These are phyloP conservation scores for Penicillium alfredii DNA, from an alignment of 495 filamentous ascomycete genomes.

Conservation along the genomic window DNA sequence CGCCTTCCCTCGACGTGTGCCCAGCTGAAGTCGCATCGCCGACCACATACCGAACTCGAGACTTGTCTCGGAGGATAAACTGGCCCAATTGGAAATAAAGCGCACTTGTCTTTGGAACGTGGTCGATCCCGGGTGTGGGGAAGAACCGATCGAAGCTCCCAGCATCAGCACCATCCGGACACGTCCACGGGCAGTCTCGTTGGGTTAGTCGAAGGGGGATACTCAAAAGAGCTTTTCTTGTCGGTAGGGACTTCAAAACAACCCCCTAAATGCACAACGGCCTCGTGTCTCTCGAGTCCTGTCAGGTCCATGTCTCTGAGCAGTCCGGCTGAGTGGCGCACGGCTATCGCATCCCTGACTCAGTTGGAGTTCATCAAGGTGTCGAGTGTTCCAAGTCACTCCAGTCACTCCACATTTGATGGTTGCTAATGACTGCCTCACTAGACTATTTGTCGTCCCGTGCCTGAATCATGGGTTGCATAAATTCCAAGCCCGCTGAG, in stretches of 20 bases:
- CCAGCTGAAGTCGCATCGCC: slow-evolving; percentile 3
- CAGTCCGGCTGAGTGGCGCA: slow-evolving; percentile 4
- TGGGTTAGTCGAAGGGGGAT: slow-evolving; percentile 2
- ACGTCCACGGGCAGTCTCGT: no score
- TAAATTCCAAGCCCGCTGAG: slow-evolving; percentile 37
- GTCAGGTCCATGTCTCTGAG: slow-evolving; percentile 13
- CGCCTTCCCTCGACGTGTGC: slow-evolving; percentile 3
- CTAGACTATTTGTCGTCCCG: slow-evolving; percentile 4
- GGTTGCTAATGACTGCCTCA: slow-evolving; percentile 6
- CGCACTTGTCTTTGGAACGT: slow-evolving; percentile 22
- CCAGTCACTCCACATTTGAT: slow-evolving; percentile 1
- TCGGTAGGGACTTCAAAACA: slow-evolving; percentile 7
- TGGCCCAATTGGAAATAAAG: slow-evolving; percentile 24
- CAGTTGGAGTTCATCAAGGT: slow-evolving; percentile 8
- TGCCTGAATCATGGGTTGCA: slow-evolving; percentile 37
- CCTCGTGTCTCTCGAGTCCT: slow-evolving; percentile 1
- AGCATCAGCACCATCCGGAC: slow-evolving; percentile 6
- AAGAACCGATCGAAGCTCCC: slow-evolving; percentile 15
- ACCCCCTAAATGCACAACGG: not conserved
- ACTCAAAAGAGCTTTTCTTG: slow-evolving; percentile 1
- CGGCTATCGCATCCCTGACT: slow-evolving; percentile 29
- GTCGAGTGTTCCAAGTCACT: not conserved
- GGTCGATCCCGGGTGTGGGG: slow-evolving; percentile 19
- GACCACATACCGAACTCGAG: slow-evolving; percentile 9
- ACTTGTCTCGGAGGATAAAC: slow-evolving; percentile 23